Base-by-base conservation (phyloP, 352 stramenopile genomes). In the Globisporangium abappressorium region DNA sequence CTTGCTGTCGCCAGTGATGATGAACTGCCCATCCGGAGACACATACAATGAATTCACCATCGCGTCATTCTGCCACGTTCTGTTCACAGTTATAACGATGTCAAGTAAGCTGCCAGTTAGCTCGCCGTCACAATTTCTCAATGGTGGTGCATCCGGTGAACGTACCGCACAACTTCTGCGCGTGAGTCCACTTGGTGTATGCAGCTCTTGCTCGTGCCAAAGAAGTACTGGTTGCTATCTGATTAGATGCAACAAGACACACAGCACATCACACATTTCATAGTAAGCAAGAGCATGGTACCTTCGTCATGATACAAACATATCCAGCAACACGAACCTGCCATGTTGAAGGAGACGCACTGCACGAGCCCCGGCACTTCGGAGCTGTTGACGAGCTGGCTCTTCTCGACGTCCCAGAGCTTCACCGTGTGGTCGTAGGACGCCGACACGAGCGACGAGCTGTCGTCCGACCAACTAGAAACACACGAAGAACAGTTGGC, bases 371-470 rank as follows among this genome's bases (percentile, higher is more conserved):
- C 88, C 5, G 85, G 79, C 26, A 93, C 82, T 57, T 93, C 80
- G 28, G 80, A 81, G 69, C 82, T 93, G 58, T 72, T 74, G 1
- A 85, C 36, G 0, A 94, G 72, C 41, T 87, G 66, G 70, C 77
- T 89, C 72, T 91, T 92, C 20, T 93, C 86, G 9, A 93, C 85
- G 64, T 96, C 89, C 89, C 89, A 96, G 57, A 90, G 80, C 73
- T 96, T 96, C 9, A 94, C 89, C 14, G 87, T 92, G 74, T 96
- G 89, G 64, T 96, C 89, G 73, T 96, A 95, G 30, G 84, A 93
- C 51, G 75, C 89, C 41, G 86, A 94, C 51, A 92, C 76, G 26
- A 96, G 79, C 57, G 73, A 78, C 18, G 79, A 64, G 65, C 83
- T 93, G 67, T 96, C 88, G 55, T 89, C 86, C 6, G 85, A 86